Base-by-base conservation (phyloP, 495 filamentous ascomycete species). In the Zalerion maritima region DNA sequence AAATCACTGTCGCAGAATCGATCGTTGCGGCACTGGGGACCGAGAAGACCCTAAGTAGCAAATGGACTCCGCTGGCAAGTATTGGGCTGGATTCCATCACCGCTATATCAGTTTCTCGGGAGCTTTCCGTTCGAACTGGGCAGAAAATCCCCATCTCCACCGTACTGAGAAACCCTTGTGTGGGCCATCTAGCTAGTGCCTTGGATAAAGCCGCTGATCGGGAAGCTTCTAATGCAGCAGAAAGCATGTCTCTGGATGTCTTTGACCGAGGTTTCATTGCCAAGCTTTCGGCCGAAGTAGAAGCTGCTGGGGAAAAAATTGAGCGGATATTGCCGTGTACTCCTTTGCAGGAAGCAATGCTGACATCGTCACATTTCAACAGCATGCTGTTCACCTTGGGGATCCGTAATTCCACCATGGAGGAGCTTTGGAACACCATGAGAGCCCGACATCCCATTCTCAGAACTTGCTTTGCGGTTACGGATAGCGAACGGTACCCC, bases 1-100 rank as follows among this genome's bases (percentile, higher is more conserved):
- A 86, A 22, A 50, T 51, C 1, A 28, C 62, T 24, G 50, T 77
- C 21, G 52, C 68, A 11, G 44, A 55, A 8, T 46, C 65, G 0
- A 43, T 70, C 2, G 25, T 52, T 2, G 26, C 38, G 3, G 47
- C 50, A 1, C 53, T 86, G 27, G 25, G 36, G 6, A 53, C 56
- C 14, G 49, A 61, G 17, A 68, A 51, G 0, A 72, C 63, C 1
- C 71, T 75, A 24, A 66, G 81, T 28, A 64, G 26, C 18, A 43
- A 53, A 22, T 66, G 60, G 60, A 57, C 52, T 9, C 52, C 61
- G 5, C 52, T 66, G 5, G 35, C 41, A 5, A 36, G 56, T 14
- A 54, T 86, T 4, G 82, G 82, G 0, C 47, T 91, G 13, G 81
- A 91, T 46, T 87, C 81, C 0, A 71, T 91, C n/a, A 76, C 73